Conservation (phyloP, 345 rosid species). For the Durio zibethinus region DNA sequence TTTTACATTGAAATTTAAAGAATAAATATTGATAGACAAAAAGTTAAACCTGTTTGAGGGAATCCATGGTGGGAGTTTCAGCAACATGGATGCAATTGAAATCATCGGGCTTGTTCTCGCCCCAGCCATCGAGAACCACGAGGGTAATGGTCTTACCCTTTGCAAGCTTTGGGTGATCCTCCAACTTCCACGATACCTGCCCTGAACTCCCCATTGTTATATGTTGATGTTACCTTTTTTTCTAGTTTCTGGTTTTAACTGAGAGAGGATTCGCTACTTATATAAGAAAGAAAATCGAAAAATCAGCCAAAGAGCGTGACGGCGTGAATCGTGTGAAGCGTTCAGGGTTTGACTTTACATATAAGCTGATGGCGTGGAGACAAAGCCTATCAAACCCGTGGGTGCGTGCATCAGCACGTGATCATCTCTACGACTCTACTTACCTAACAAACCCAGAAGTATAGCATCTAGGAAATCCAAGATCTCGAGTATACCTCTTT, state of each 20-base stretch:
- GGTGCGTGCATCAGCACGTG: not conserved
- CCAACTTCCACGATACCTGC: constrained; percentile 46
- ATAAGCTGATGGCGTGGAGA: not conserved
- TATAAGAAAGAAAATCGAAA: not conserved
- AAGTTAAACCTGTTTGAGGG: constrained; percentile 64
- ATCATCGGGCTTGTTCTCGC: constrained; percentile 76
- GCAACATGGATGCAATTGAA: constrained; percentile 91
- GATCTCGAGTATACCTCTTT: not conserved
- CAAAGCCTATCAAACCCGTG: not conserved
- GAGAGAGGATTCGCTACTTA: not conserved
- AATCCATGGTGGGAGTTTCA: constrained; percentile 88
- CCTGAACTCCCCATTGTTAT: constrained; percentile 49
- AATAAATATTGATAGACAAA: not conserved
- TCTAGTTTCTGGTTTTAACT: not conserved
- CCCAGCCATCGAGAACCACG: constrained; percentile 98
- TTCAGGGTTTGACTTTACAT: not conserved
- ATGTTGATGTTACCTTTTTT: not conserved
- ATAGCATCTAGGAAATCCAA: not conserved
- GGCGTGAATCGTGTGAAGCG: not conserved
- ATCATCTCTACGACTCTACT: too few relatives aligned
- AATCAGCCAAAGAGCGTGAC: not conserved
- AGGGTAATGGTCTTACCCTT: constrained; percentile 72
- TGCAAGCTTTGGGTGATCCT: constrained; percentile 75
- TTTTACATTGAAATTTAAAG: not conserved
- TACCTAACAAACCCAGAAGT: too few relatives aligned